Evolutionary conservation across 2,329 filamentous ascomycete genomes (phyloP).

Genomic region (Neurospora sp.): DNA sequence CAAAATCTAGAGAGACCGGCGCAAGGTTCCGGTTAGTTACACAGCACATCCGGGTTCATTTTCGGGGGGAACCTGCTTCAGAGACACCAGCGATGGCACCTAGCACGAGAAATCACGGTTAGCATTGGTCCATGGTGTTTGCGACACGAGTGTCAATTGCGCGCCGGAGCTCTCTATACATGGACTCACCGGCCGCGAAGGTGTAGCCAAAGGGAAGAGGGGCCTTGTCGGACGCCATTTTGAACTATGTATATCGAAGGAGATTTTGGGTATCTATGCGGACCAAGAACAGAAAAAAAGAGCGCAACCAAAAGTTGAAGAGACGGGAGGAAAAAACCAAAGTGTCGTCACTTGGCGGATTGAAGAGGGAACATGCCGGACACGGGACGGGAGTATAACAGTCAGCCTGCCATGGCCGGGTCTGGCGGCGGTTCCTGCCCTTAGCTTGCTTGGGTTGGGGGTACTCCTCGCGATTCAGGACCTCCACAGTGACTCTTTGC

Average conservation of each 20-base stretch:
- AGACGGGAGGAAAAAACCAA: background rate
- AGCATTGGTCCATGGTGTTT: conserved; percentile 20
- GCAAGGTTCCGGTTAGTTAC: background rate
- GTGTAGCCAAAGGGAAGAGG: conserved; percentile 19
- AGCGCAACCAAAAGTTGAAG: conserved; percentile 1
- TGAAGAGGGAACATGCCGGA: background rate
- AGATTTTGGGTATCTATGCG: background rate
- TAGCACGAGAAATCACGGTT: conserved; percentile 26
- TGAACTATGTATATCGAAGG: conserved; percentile 1
- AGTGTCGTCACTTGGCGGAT: conserved; percentile 3
- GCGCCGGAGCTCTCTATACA: background rate
- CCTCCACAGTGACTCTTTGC: background rate
- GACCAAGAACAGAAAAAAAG: background rate
- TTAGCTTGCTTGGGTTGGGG: background rate
- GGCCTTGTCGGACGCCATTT: conserved; percentile 17
- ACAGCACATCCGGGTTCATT: background rate
- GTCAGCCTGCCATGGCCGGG: background rate
- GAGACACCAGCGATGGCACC: conserved; percentile 95
- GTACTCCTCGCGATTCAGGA: background rate
- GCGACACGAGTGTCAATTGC: conserved; percentile 11
- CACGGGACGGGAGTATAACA: background rate
- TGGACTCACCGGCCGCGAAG: conserved; percentile 18
- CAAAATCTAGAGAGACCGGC: conserved; percentile 53
- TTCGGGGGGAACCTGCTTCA: conserved; percentile 54
- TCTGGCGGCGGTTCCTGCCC: background rate